Base-by-base conservation (phyloP, 1,139 yeast genomes). In the Saccharomyces hybrid region DNA sequence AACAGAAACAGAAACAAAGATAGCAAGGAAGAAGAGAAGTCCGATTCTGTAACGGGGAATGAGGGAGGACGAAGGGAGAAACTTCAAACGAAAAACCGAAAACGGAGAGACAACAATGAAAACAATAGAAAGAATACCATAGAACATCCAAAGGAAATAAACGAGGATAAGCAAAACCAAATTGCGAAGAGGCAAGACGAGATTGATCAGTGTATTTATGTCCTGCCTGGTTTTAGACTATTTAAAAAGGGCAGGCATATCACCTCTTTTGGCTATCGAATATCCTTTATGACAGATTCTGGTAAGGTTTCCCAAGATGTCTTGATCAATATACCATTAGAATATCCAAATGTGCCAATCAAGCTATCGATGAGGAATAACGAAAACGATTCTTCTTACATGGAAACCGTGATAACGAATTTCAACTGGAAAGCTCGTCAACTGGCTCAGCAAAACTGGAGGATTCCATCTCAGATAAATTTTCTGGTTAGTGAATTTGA, bases 291-390 rank as follows among this genome's bases (percentile, higher is more conserved):
- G 41, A 53, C 44, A 16, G 3, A 50, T 14, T 49, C 55, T 9
- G 56, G 51, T 28, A 48, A 49, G n/a, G 34, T 53, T 14, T 44
- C 48, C 3, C 46, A 51, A 19, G 55, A 56, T 25, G 50, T 60
- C 13, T 29, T 55, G 3, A 23, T 61, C n/a, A 53, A 48, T 14
- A 51, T 62, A 26, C 64, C 65, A 2, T 42, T 50, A 9, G 58
- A 60, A n/a, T 62, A 62, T 49, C 65, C 65, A 7, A 52, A 53
- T 19, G 29, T 57, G 1, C 56, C 65, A 1, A 26, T 58, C 13
- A 58, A 59, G 49, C 25, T 62, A 14, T 46, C 41, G 4, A 47
- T 14, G 26, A 32, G 47, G 11, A 49, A 13, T 7, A 31, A 52
- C n/a, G 42, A 25, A 38, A 14, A 38, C 5, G 29, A 3, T 25